Conservation (phyloP, 1,139 yeast genomes). For the Magnusiomyces tetraspermus region DNA sequence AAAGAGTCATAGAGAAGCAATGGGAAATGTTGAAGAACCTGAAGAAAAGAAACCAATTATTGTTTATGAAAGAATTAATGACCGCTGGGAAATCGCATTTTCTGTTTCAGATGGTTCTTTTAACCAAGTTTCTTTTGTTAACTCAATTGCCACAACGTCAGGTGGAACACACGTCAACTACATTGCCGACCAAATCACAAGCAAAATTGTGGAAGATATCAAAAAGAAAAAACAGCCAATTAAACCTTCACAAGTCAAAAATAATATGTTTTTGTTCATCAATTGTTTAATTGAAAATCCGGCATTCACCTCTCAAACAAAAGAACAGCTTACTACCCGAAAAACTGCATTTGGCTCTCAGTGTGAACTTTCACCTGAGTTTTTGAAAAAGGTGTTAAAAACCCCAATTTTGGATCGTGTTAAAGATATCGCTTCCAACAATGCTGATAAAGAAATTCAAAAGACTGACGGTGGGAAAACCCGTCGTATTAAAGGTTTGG, state of each 20-base stretch:
- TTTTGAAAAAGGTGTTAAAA: conserved; percentile 60
- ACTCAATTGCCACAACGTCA: conserved; percentile 92
- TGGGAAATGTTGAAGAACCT: conserved; percentile 22
- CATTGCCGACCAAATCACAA: conserved; percentile 74
- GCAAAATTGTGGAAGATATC: conserved; percentile 60
- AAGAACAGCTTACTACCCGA: conserved; percentile 89
- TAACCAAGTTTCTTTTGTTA: conserved; percentile 93
- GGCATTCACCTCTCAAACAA: conserved; percentile 95
- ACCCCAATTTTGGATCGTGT: conserved; percentile 80
- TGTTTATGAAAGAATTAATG: conserved; percentile 66
- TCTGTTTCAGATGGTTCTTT: conserved; percentile 83
- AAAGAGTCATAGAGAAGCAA: conserved; percentile 33
- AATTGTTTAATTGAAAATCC: conserved; percentile 95
- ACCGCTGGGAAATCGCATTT: conserved; percentile 94
- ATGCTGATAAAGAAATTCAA: conserved; percentile 79
- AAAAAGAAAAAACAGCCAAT: conserved; percentile 71
- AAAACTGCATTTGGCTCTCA: conserved; percentile 83
- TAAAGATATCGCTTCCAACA: conserved; percentile 71
- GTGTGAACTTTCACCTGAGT: conserved; percentile 63
- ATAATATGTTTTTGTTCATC: conserved; percentile 80
- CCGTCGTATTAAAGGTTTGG: conserved; percentile 82
- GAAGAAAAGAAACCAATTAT: conserved; percentile 46
- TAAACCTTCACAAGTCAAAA: conserved; percentile 80
- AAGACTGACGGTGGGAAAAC: conserved; percentile 92
- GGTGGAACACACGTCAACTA: conserved; percentile 96